These are phyloP conservation scores for Pseudozyma sp. DNA, from an alignment of 1,284 basidiomycete genomes.

Conservation along the genomic window DNA sequence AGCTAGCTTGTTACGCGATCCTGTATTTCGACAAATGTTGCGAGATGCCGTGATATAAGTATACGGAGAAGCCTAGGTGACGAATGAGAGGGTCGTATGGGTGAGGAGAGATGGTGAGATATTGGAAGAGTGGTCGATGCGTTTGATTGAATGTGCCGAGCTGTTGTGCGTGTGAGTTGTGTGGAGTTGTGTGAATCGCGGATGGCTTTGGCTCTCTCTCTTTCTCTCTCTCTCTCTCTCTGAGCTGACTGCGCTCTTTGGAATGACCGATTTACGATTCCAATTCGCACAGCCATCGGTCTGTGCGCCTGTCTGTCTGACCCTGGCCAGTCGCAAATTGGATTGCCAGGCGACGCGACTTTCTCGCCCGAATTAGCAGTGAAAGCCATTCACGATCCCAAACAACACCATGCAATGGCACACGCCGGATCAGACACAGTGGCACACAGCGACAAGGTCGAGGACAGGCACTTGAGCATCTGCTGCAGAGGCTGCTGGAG, in stretches of 20 bases:
- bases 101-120: neutral
- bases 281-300: slow-evolving; percentile 35
- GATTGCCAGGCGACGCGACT: neutral
- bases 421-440: no score
- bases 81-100: neutral
- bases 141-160: neutral
- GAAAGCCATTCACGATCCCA: neutral
- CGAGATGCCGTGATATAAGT: neutral
- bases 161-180: slow-evolving; percentile 7
- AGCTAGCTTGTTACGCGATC: neutral
- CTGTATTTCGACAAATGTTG: neutral
- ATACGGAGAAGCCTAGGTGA: neutral
- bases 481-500: no score
- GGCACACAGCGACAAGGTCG: neutral
- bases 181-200: slow-evolving; percentile 32
- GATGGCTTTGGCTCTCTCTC: slow-evolving; percentile 8
- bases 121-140: slow-evolving; percentile 4
- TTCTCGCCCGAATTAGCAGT: slow-evolving; percentile 29
- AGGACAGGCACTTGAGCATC: neutral
- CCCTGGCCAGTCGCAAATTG: neutral
- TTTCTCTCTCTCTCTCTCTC: neutral
- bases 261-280: slow-evolving; percentile 16
- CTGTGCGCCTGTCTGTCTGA: slow-evolving; percentile 27
- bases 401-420: neutral
- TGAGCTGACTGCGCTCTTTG: slow-evolving; percentile 4